Evolutionary conservation across 1,284 basidiomycete species (phyloP).

Genomic region (Leccinum solheimii): DNA sequence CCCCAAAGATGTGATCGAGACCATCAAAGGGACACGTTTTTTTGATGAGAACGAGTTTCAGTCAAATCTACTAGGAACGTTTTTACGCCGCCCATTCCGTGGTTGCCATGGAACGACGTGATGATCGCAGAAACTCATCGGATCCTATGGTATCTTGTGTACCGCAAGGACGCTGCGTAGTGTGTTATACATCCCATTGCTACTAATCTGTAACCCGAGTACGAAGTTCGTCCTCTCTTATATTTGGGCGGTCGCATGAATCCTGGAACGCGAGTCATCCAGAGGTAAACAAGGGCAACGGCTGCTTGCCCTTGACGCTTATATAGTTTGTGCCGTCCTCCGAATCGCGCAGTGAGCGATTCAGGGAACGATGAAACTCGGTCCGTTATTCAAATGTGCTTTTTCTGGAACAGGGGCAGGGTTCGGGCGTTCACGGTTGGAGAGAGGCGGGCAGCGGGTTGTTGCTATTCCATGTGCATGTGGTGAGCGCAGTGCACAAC

Average conservation of each 20-base stretch:
- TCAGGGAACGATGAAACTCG: neutral
- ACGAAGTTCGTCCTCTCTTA: neutral
- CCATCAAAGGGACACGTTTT: neutral
- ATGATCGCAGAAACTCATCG: neutral
- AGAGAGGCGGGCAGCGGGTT: neutral
- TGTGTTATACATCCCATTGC: neutral
- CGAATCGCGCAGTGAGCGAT: neutral
- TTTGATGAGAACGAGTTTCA: neutral
- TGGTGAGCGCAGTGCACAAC: conserved; percentile 41
- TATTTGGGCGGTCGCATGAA: neutral
- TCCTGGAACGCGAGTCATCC: neutral
- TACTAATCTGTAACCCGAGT: neutral
- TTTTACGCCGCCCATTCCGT: neutral
- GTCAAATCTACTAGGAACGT: neutral
- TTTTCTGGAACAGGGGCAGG: neutral
- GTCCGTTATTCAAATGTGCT: neutral
- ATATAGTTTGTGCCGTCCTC: neutral
- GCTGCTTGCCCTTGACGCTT: neutral
- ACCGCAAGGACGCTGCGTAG: neutral
- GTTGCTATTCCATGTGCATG: neutral
- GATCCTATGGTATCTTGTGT: neutral
- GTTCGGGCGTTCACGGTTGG: conserved; percentile 8
- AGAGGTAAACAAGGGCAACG: neutral
- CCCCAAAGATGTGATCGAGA: neutral
- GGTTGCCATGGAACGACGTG: neutral